A percentile compares a stretch with the other conserved stretches of the same genome.
These are phyloP conservation scores for Meredithiella fracta DNA, from an alignment of 2,329 filamentous ascomycete species.

Conservation along the genomic window DNA sequence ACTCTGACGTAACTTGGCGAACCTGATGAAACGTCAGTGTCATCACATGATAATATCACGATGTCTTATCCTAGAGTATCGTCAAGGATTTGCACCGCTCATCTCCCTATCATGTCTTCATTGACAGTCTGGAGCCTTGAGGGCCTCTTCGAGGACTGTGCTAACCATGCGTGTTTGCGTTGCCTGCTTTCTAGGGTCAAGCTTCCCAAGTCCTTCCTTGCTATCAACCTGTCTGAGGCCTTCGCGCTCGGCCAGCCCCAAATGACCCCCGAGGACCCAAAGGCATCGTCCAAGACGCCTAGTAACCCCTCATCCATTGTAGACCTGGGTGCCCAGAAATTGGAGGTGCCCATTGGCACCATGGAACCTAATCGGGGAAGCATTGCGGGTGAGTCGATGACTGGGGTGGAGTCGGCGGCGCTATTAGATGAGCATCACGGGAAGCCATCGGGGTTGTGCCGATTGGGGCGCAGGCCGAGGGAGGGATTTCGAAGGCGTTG, in stretches of 20 bases:
- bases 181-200: slow-evolving; percentile 37
- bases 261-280: slow-evolving; percentile 22
- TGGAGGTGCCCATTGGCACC: background rate
- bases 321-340: background rate
- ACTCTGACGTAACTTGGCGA: too few species aligned
- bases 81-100: background rate
- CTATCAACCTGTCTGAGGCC: slow-evolving; percentile 46
- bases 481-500: background rate
- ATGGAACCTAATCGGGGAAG: background rate
- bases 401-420: background rate
- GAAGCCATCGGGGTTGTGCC: background rate
- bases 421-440: background rate
- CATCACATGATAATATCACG: background rate
- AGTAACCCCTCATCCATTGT: background rate
- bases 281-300: background rate
- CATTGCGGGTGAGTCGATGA: background rate
- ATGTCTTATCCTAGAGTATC: background rate
- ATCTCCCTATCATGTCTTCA: background rate
- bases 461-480: background rate
- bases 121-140: background rate
- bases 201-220: slow-evolving; percentile 48
- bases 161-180: slow-evolving; percentile 13
- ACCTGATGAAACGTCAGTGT: background rate
- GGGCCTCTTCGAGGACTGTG: background rate
- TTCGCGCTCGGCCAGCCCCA: slow-evolving; percentile 43